These are phyloP conservation scores for Cyberlindnera galapagoensis DNA, from an alignment of 805 yeast genomes.

Conservation along the genomic window DNA sequence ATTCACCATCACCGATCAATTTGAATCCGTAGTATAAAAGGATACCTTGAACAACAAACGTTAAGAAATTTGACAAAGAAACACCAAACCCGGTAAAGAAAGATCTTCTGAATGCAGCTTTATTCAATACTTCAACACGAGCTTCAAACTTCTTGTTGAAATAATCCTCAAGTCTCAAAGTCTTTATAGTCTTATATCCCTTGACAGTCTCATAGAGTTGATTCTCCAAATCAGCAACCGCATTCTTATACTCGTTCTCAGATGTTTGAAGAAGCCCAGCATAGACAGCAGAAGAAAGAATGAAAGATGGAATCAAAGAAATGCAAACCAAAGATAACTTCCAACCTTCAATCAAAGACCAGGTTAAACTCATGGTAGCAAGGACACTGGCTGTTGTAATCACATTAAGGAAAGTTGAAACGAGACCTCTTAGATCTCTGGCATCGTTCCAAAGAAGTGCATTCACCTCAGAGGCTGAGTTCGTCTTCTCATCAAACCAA, in stretches of 20 bases:
- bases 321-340: conserved; percentile 77
- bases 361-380: conserved; percentile 53
- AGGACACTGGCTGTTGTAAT: conserved; percentile 47
- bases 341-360: conserved; percentile 86
- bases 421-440: conserved; percentile 63
- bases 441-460: conserved; percentile 75
- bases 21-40: conserved; percentile 75
- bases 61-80: conserved; percentile 47
- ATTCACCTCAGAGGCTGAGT: conserved; percentile 46
- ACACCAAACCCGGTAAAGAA: conserved; percentile 60
- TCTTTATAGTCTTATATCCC: conserved; percentile 58
- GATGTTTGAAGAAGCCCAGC: conserved; percentile 42
- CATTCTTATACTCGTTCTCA: conserved; percentile 56
- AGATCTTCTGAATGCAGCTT: conserved; percentile 45
- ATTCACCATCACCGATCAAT: conserved; percentile 54
- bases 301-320: conserved; percentile 62
- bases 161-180: conserved; percentile 43
- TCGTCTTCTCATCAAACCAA: conserved; percentile 41
- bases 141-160: conserved; percentile 36
- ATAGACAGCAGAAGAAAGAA: conserved; percentile 44
- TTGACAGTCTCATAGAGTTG: conserved; percentile 43
- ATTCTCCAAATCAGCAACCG: conserved; percentile 49
- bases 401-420: conserved; percentile 56
- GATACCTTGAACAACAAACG: conserved; percentile 59
- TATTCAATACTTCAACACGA: conserved; percentile 27